Percentiles rank a stretch among this genome's conserved stretches.
phyloP scores from a whole-genome alignment of 1,284 basidiomycete genomes.

The Moesziomyces parantarcticus region DNA sequence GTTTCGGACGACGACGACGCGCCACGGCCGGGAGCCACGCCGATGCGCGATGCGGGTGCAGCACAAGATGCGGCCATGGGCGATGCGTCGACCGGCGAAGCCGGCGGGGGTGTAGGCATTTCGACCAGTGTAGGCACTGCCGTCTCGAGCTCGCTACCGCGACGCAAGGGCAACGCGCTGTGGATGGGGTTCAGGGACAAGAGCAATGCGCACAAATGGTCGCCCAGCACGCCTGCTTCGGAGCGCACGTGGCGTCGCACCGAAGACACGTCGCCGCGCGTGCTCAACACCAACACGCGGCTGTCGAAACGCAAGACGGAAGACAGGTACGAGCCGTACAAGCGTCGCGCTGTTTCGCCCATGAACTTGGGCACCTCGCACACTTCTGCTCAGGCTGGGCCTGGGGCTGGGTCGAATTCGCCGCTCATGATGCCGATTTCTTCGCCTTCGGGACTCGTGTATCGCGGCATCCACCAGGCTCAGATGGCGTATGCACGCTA shows the following conservation, averaged over 20 bases:
- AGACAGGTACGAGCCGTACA: slow-evolving; percentile 54
- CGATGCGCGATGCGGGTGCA: background rate
- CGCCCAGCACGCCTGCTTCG: slow-evolving; percentile 8
- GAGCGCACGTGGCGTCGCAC: slow-evolving; percentile 20
- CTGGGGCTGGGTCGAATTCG: slow-evolving; percentile 16
- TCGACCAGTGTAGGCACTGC: slow-evolving; percentile 17
- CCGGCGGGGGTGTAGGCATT: background rate
- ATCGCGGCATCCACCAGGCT: slow-evolving; percentile 16
- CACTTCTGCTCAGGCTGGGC: slow-evolving; percentile 10
- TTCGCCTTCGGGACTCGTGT: slow-evolving; percentile 24
- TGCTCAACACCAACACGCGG: slow-evolving; percentile 18
- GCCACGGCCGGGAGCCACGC: slow-evolving; percentile 1
- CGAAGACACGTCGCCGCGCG: slow-evolving; percentile 31
- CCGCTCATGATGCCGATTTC: slow-evolving; percentile 36
- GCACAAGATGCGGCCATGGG: background rate
- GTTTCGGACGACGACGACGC: slow-evolving; percentile 31
- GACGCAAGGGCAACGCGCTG: slow-evolving; percentile 38
- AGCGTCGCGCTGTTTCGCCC: slow-evolving; percentile 53
- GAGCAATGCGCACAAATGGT: slow-evolving; percentile 41
- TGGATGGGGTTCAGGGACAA: slow-evolving; percentile 52
- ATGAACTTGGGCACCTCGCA: slow-evolving; percentile 33
- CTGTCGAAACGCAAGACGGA: slow-evolving; percentile 47
- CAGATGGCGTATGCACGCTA: slow-evolving; percentile 22
- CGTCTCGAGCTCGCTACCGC: slow-evolving; percentile 22
- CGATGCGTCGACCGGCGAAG: background rate